phyloP scores from a whole-genome alignment of 495 filamentous ascomycete genomes.

The Cercophora samala region DNA sequence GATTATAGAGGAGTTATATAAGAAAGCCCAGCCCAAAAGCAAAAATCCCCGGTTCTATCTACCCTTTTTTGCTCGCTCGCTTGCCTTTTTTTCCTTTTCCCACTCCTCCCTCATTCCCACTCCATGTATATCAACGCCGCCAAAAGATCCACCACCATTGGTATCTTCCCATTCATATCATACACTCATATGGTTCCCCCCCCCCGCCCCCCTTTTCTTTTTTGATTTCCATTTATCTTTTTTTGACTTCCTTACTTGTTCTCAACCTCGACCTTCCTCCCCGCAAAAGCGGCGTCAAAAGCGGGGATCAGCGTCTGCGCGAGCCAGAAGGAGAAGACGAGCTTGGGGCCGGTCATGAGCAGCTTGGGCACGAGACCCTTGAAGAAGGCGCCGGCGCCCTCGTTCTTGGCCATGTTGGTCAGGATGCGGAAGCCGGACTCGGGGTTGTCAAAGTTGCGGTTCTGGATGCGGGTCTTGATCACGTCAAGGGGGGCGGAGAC shows the following conservation, averaged over 20 bases:
- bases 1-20: not conserved
- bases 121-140: not conserved
- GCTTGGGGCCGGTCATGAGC: slow-evolving; percentile 96
- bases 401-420: slow-evolving; percentile 84
- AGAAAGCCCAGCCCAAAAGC: not conserved
- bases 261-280: slow-evolving; percentile 7
- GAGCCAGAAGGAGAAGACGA: slow-evolving; percentile 99
- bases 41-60: not conserved
- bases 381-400: slow-evolving; percentile 86
- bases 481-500: slow-evolving; percentile 96
- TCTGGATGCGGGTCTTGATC: slow-evolving; percentile 99
- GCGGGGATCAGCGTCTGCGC: slow-evolving; percentile 84
- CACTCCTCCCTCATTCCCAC: not conserved
- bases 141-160: not conserved
- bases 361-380: slow-evolving; percentile 97
- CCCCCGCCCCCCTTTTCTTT: not conserved
- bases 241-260: not conserved
- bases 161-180: slow-evolving; percentile 1
- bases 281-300: slow-evolving; percentile 41
- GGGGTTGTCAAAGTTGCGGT: slow-evolving; percentile 96
- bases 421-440: slow-evolving; percentile 87
- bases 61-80: not conserved
- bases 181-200: not conserved
- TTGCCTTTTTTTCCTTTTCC: not conserved
- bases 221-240: not conserved